A percentile compares a stretch with the other conserved stretches of the same genome.
Evolutionary conservation across 2,329 filamentous ascomycete species (phyloP).

Genomic region (Knoxdaviesia capensis): DNA sequence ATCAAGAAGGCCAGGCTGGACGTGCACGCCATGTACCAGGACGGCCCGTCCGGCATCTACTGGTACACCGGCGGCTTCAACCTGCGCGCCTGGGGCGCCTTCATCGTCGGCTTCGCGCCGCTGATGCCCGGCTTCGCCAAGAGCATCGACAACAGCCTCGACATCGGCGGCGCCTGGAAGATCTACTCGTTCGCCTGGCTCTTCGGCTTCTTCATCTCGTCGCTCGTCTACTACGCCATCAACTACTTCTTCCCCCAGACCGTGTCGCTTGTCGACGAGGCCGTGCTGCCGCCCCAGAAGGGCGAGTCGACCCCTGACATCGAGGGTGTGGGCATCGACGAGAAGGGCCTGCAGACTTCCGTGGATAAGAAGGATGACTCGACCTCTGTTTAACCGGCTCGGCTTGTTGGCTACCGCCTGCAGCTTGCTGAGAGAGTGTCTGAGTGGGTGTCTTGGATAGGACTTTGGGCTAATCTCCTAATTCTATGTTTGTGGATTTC

Average conservation of each 20-base stretch:
- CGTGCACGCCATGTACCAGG: slow-evolving; percentile 18
- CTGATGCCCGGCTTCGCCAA: slow-evolving; percentile 20
- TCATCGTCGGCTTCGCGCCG: slow-evolving; percentile 18
- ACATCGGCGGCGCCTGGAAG: slow-evolving; percentile 2
- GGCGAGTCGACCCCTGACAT: too few species aligned
- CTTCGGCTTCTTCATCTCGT: slow-evolving; percentile 7
- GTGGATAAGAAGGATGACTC: too few species aligned
- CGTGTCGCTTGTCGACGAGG: too few species aligned
- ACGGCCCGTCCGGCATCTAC: slow-evolving; percentile 16
- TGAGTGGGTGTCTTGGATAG: too few species aligned
- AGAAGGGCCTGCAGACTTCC: too few species aligned
- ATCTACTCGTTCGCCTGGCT: slow-evolving; percentile 11
- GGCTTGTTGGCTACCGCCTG: too few species aligned
- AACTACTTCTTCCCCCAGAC: slow-evolving; percentile 2
- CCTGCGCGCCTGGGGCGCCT: slow-evolving; percentile 19
- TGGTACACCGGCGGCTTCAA: slow-evolving; percentile 20
- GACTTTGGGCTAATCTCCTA: too few species aligned
- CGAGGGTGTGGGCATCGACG: too few species aligned
- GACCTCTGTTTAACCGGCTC: too few species aligned
- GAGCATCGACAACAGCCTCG: slow-evolving; percentile 3
- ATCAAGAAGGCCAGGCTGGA: slow-evolving; percentile 17
- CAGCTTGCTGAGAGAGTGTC: too few species aligned
- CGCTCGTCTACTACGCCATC: slow-evolving; percentile 5
- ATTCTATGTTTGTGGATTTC: too few species aligned
- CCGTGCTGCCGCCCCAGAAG: too few species aligned